Base-by-base conservation (phyloP, 225 moss, liverwort and hornwort species). In the Polytrichum commune region DNA sequence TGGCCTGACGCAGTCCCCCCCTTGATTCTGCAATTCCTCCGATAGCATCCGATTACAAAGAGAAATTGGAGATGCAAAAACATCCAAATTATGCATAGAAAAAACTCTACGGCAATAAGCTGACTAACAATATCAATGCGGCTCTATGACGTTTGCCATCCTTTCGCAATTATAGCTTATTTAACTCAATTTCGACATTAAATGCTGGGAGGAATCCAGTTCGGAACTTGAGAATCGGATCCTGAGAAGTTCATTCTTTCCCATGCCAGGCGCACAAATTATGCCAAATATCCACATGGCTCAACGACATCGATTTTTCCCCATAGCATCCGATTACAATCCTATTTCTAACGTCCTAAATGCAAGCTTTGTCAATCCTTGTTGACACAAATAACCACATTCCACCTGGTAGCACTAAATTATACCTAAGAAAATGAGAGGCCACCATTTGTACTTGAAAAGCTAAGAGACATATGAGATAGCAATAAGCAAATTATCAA, bases 1-100 rank as follows among this genome's bases (percentile, higher is more conserved):
- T 71, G 24, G 88, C 95, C 28, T 80, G 84, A 30, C 87, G 89
- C 74, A 89, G 67, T 6, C 72, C 74, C 20, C 73, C 28, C 7
- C 71, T 69, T 64, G 64, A 81, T 78, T 63, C 89, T 89, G 81
- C 73, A 69, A 5, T 32, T 60, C 75, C 61, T 1, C 56, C 58
- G 29, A 55, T n/a, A 46, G 46, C 13, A 46, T 46, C 46, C 46
- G 16, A 46, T 46, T 10, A 4, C 46, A 46, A 10, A 46, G 46
- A 46, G 46, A 46, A 46, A 46, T 46, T 46, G 13, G 46, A 46
- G 13, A 46, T 46, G 46, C 13, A 46, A 46, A 3, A 46, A 46
- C 46, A 46, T 46, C 16, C 46, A 46, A 66, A 64, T 73, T 58
- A 54, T 67, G 58, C 53, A 29, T 63, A n/a, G 55, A 71, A 66